Conservation (phyloP, 108 stramenopile species). For the Parietichytrium sp. region DNA sequence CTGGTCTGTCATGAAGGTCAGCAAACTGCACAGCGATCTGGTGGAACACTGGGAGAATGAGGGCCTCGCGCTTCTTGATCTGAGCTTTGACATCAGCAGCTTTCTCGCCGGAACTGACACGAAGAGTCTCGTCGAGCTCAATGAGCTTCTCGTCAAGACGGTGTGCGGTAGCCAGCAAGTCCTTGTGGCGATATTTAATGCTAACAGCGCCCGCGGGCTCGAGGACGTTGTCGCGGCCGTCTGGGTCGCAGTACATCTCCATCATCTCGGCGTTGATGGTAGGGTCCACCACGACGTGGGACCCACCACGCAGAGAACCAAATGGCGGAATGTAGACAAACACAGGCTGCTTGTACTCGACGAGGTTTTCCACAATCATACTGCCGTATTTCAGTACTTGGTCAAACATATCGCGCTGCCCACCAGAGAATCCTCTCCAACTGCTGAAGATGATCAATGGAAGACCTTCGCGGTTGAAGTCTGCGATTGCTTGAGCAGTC, state of each 20-base stretch:
- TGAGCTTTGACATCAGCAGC: slow-evolving; percentile 50
- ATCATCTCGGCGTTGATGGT: slow-evolving; percentile 94
- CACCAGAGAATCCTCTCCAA: slow-evolving; percentile 99
- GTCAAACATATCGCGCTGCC: slow-evolving; percentile 99
- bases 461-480: slow-evolving; percentile 93
- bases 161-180: slow-evolving; percentile 85
- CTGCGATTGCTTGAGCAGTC: slow-evolving; percentile 96
- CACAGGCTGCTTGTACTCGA: slow-evolving; percentile 92
- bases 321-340: slow-evolving; percentile 98
- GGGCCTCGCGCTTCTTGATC: slow-evolving; percentile 69
- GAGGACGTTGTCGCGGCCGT: slow-evolving; percentile 89
- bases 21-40: slow-evolving; percentile 97
- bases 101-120: slow-evolving; percentile 53
- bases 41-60: slow-evolving; percentile 81
- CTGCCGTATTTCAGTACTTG: slow-evolving; percentile 98
- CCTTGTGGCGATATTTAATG: slow-evolving; percentile 93
- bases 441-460: slow-evolving; percentile 97
- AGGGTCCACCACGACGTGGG: slow-evolving; percentile 99
- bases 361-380: slow-evolving; percentile 95
- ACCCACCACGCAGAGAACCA: slow-evolving; percentile 96
- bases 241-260: slow-evolving; percentile 94
- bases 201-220: slow-evolving; percentile 94
- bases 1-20: slow-evolving; percentile 98
- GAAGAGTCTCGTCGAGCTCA: slow-evolving; percentile 69
- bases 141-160: slow-evolving; percentile 82